These are phyloP conservation scores for Aspergillus felis DNA, from an alignment of 2,329 filamentous ascomycete genomes.

Conservation along the genomic window DNA sequence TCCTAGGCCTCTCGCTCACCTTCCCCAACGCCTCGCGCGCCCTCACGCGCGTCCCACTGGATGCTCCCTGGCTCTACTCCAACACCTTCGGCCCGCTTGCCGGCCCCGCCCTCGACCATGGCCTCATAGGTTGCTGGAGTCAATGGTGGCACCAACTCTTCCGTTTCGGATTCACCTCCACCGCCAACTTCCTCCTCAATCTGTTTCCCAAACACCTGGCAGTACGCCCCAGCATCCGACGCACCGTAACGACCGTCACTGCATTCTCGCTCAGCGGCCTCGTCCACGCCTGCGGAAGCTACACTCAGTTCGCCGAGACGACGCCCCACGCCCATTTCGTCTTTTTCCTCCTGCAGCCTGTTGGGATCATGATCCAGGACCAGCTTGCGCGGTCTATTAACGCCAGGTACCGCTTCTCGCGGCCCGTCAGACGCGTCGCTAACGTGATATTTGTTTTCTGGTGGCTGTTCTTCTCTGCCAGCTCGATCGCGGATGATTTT, in stretches of 20 bases:
- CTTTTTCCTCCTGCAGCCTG: slow-evolving; percentile 70
- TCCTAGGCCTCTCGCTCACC: slow-evolving; percentile 49
- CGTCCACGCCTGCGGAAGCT: slow-evolving; percentile 68
- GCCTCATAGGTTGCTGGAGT: slow-evolving; percentile 78
- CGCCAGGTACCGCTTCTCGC: slow-evolving; percentile 35
- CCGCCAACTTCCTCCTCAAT: slow-evolving; percentile 37
- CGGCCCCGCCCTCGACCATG: slow-evolving; percentile 50
- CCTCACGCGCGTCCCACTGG: slow-evolving; percentile 56
- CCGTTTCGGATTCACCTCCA: slow-evolving; percentile 53
- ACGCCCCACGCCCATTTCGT: slow-evolving; percentile 49
- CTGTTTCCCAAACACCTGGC: slow-evolving; percentile 19
- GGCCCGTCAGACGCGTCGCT: slow-evolving; percentile 44
- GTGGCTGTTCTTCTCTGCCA: slow-evolving; percentile 67
- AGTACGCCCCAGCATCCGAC: slow-evolving; percentile 16
- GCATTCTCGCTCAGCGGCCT: slow-evolving; percentile 35
- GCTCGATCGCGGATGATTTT: slow-evolving; percentile 71
- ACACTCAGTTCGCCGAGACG: slow-evolving; percentile 61
- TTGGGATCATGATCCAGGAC: slow-evolving; percentile 62
- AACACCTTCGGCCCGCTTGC: slow-evolving; percentile 53
- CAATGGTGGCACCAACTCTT: slow-evolving; percentile 90
- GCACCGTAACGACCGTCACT: slow-evolving; percentile 21
- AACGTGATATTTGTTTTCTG: slow-evolving; percentile 61
- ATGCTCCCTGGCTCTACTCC: slow-evolving; percentile 59
- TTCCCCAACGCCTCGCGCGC: slow-evolving; percentile 53
- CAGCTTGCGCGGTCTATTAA: slow-evolving; percentile 27